Base-by-base conservation (phyloP, 768 basidiomycete genomes). In the Harrya chromipes region DNA sequence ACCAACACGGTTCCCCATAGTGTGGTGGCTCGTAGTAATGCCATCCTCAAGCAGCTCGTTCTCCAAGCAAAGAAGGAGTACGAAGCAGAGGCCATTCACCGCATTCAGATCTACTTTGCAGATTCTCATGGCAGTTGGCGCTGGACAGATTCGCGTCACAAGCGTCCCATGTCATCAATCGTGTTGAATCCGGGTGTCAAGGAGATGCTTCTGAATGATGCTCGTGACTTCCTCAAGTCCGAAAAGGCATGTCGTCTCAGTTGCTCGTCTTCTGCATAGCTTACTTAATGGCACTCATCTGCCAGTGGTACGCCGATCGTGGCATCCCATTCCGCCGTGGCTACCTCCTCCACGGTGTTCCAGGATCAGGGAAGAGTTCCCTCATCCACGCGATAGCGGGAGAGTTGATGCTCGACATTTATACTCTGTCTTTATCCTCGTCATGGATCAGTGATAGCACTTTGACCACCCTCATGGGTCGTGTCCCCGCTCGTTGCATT, bases 281-380 rank as follows among this genome's bases (percentile, higher is more conserved):
- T 46, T 29, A 23, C 38, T 42, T 49, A 40, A 38, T 36, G 14
- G 53, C 13, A 6, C 45, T 49, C 5, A 31, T 54, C 20, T 26
- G 16, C 49, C 29, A 89, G 82, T 93, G 91, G 91, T 94, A 93
- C 58, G 87, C 88, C n/a, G 87, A 91, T 67, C 84, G 91, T 59
- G 91, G 91, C 43, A 92, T 93, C 56, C 91, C 91, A 26, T 93
- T 90, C 80, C 86, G 91, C 47, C 81, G 91, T 48, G 91, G 91
- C 5, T 91, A 90, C 66, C 79, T 92, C 43, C 75, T 92, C 20
- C 83, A 91, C 58, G 88, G 89, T 55, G 85, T 90, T 23, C 85
- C 90, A 11, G 91, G 90, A 42, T 87, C 86, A 23, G 90, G 90
- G 40, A 94, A 94, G 72, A 86, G 84, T 19, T 90, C 87, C 17